Conservation (phyloP, 1,284 basidiomycete genomes). For the Cryptococcus maquisensis region DNA sequence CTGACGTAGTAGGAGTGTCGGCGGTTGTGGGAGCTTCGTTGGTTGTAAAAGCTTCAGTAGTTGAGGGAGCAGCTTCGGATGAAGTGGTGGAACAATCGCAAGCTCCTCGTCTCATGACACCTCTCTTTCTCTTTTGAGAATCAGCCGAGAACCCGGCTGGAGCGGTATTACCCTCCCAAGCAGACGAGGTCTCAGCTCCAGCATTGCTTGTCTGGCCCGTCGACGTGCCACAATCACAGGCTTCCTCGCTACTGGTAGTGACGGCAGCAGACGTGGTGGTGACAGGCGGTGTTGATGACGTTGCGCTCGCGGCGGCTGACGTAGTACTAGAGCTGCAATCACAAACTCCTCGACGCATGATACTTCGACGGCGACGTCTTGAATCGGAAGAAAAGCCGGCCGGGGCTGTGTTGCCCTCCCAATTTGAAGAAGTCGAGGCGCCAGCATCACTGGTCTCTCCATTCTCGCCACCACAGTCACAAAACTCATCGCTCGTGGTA, state of each 20-base stretch:
- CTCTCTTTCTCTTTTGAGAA: not conserved
- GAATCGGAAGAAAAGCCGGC: not conserved
- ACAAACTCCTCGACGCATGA: constrained; percentile 3
- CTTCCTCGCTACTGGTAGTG: not conserved
- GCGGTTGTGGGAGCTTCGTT: constrained; percentile 2
- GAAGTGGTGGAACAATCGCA: constrained; percentile 6
- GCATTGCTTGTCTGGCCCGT: not conserved
- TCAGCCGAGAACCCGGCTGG: not conserved
- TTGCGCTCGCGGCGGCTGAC: not conserved
- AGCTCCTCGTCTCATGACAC: not conserved
- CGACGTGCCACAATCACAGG: constrained; percentile 2
- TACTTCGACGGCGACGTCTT: not conserved
- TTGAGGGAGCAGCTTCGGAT: not conserved
- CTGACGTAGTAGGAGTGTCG: not conserved
- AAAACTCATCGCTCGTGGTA: not conserved
- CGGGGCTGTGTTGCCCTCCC: constrained; percentile 8
- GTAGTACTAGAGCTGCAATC: not conserved
- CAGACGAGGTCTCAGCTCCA: not conserved
- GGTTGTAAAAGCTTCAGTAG: not conserved
- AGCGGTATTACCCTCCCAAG: constrained; percentile 3
- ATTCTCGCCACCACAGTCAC: not conserved
- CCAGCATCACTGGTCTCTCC: not conserved
- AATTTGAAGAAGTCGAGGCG: not conserved
- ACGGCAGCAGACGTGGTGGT: not conserved
- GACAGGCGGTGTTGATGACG: not conserved